Evolutionary conservation across 78 protist genomes (phyloP).

Genomic region (Salpingoeca rosetta): DNA sequence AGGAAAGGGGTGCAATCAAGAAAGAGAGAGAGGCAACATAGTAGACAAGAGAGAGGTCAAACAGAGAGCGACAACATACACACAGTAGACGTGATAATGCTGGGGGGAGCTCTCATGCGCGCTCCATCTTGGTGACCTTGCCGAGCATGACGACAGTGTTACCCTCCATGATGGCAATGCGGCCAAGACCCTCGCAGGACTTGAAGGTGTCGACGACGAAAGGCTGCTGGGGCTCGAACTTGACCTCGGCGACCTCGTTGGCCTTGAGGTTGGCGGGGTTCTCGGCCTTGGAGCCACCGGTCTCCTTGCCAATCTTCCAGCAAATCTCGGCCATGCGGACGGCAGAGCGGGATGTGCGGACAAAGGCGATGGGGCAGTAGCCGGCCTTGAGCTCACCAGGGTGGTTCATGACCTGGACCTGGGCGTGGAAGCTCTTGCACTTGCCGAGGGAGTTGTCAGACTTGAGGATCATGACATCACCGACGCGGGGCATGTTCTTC

Average conservation of each 20-base stretch:
- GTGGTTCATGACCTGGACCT: conserved; percentile 92
- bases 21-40: too few relatives aligned
- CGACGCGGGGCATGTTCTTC: conserved; percentile 83
- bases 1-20: not conserved
- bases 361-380: conserved; percentile 91
- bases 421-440: conserved; percentile 80
- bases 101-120: not conserved
- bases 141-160: conserved; percentile 60
- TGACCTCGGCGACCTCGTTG: conserved; percentile 49
- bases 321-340: conserved; percentile 30
- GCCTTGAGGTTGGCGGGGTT: conserved; percentile 45
- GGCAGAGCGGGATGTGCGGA: conserved; percentile 97
- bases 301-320: conserved; percentile 38
- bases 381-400: conserved; percentile 88
- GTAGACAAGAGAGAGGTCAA: not conserved
- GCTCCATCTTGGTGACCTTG: conserved; percentile 37
- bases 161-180: conserved; percentile 66
- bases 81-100: not conserved
- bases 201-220: conserved; percentile 47
- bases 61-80: not conserved
- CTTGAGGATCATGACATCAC: conserved; percentile 42
- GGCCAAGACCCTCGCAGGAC: conserved; percentile 52
- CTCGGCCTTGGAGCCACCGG: conserved; percentile 52
- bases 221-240: conserved; percentile 51
- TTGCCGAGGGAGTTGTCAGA: conserved; percentile 77